Evolutionary conservation across 495 filamentous ascomycete species (phyloP).

Genomic region (Aspergillus taichungensis): DNA sequence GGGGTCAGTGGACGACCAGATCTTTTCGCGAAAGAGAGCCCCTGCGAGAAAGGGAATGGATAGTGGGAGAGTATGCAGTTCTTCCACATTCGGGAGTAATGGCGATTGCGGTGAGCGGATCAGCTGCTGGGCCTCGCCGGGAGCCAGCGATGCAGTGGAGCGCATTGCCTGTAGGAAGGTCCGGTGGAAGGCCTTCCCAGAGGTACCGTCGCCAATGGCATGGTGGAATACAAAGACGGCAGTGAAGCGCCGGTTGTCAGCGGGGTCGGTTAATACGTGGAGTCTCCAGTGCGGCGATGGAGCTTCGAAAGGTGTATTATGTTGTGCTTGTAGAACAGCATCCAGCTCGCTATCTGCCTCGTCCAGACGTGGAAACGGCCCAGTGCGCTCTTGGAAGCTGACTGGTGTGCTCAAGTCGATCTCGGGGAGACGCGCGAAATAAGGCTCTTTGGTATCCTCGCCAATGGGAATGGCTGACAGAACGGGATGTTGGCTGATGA

Average conservation of each 20-base stretch:
- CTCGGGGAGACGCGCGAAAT: conserved; percentile 35
- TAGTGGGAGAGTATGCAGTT: conserved; percentile 16
- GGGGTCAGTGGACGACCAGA: conserved; percentile 13
- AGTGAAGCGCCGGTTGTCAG: conserved; percentile 18
- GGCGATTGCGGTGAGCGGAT: conserved; percentile 20
- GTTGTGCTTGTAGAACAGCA: conserved; percentile 24
- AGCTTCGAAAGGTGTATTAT: conserved; percentile 24
- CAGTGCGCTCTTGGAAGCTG: conserved; percentile 18
- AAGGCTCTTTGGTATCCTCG: conserved; percentile 31
- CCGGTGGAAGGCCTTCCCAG: conserved; percentile 27
- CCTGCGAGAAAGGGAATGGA: conserved; percentile 17
- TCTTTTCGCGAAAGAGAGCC: conserved; percentile 20
- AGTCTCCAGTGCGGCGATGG: conserved; percentile 33
- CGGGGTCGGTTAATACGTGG: conserved; percentile 17
- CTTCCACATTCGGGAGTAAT: conserved; percentile 23
- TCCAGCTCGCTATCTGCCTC: conserved; percentile 22
- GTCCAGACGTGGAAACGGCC: conserved; percentile 5
- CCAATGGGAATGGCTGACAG: conserved; percentile 34
- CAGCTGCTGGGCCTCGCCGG: conserved; percentile 13
- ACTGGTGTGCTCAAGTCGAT: conserved; percentile 32
- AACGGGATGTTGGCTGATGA: conserved; percentile 33
- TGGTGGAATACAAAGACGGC: conserved; percentile 32
- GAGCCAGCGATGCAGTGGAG: conserved; percentile 1
- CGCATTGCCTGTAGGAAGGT: conserved; percentile 22
- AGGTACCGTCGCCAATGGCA: conserved; percentile 25